phyloP scores from a whole-genome alignment of 805 yeast species.

The Candida pseudofarinosa region DNA sequence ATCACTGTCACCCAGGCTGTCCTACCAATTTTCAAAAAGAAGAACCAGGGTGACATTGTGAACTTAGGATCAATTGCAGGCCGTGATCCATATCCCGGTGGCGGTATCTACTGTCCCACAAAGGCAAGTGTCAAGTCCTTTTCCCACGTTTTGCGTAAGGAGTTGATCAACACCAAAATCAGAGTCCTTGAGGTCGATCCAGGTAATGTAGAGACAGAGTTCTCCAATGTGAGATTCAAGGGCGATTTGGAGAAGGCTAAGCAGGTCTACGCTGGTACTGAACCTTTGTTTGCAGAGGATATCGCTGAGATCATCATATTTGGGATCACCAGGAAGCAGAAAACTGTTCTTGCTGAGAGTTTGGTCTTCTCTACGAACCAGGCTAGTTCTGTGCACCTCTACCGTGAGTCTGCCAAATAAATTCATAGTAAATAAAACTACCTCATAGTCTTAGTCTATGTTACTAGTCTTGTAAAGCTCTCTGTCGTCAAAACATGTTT shows the following conservation, averaged over 20 bases:
- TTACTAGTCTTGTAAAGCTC: no score
- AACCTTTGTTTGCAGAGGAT: slow-evolving; percentile 68
- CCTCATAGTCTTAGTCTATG: not conserved
- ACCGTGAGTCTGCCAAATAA: slow-evolving; percentile 23
- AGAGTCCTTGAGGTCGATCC: slow-evolving; percentile 75
- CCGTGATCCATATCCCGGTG: slow-evolving; percentile 75
- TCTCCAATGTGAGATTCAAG: slow-evolving; percentile 58
- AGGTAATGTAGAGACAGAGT: slow-evolving; percentile 78
- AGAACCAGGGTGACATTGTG: slow-evolving; percentile 69
- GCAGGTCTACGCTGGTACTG: slow-evolving; percentile 61
- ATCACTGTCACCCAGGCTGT: slow-evolving; percentile 80
- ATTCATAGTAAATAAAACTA: no score
- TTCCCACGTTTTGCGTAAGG: slow-evolving; percentile 70
- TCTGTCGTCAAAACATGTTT: no score
- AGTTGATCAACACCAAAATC: slow-evolving; percentile 63
- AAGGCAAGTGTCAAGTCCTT: slow-evolving; percentile 71
- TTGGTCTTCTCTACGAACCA: slow-evolving; percentile 83
- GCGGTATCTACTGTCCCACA: slow-evolving; percentile 73
- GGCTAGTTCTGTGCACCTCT: slow-evolving; percentile 68
- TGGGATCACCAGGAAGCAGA: slow-evolving; percentile 61
- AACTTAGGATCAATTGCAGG: slow-evolving; percentile 79
- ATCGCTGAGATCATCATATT: slow-evolving; percentile 73
- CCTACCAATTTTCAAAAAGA: slow-evolving; percentile 63
- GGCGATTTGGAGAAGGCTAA: slow-evolving; percentile 62
- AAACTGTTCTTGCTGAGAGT: slow-evolving; percentile 75